A percentile compares a stretch with the other conserved stretches of the same genome.
Evolutionary conservation across 1,284 basidiomycete species (phyloP).

Genomic region (Sanghuangporus baumii): DNA sequence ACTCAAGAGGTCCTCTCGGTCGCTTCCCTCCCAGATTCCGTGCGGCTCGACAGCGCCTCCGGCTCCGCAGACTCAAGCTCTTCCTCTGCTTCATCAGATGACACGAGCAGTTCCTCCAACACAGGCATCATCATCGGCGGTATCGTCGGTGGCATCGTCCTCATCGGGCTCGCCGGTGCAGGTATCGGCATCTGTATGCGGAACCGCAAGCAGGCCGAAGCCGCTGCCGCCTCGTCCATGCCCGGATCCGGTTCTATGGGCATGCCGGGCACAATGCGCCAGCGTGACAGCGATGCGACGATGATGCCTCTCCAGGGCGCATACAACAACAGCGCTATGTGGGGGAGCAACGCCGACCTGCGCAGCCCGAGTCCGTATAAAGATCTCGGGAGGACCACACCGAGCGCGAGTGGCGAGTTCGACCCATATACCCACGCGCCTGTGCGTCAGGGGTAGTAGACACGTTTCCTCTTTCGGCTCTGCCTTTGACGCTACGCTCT

Average conservation of each 20-base stretch:
- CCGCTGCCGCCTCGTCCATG: neutral
- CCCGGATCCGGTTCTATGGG: neutral
- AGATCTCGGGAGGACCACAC: constrained; percentile 9
- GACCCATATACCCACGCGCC: constrained; percentile 15
- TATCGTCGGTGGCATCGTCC: constrained; percentile 44
- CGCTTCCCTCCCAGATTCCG: constrained; percentile 48
- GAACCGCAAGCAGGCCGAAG: constrained; percentile 38
- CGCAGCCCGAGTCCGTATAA: constrained; percentile 14
- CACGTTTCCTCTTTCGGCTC: neutral
- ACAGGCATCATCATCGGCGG: constrained; percentile 45
- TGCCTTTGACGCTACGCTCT: neutral
- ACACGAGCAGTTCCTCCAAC: constrained; percentile 20
- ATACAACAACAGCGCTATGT: constrained; percentile 5
- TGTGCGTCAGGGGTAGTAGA: constrained; percentile 7
- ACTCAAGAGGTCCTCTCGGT: constrained; percentile 48
- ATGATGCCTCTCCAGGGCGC: constrained; percentile 11
- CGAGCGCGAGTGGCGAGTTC: constrained; percentile 14
- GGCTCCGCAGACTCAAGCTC: constrained; percentile 32
- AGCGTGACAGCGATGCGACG: constrained; percentile 15
- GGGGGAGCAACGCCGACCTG: constrained; percentile 9
- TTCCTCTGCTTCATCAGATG: constrained; percentile 19
- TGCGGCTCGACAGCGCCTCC: constrained; percentile 34
- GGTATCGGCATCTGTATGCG: constrained; percentile 40
- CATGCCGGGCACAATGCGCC: constrained; percentile 7
- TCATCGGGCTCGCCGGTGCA: constrained; percentile 44